A percentile compares a stretch with the other conserved stretches of the same genome.
These are phyloP conservation scores for Sporopachydermia cereana DNA, from an alignment of 1,139 yeast species.

Conservation along the genomic window DNA sequence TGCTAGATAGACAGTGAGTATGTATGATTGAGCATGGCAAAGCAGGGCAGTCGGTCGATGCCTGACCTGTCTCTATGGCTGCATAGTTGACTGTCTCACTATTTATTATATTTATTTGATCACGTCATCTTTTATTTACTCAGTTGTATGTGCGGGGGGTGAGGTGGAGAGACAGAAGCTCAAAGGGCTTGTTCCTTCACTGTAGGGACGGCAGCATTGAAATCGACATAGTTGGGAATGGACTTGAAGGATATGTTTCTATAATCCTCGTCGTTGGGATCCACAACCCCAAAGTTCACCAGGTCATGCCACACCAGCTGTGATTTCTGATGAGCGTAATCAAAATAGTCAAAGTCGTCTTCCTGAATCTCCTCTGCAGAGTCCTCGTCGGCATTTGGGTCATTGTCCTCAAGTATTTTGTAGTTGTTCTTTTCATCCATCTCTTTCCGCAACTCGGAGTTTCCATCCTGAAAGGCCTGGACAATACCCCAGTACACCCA, in stretches of 20 bases:
- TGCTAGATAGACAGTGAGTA: background rate
- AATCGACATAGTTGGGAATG: slow-evolving; percentile 8
- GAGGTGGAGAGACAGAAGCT: background rate
- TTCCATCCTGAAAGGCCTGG: slow-evolving; percentile 32
- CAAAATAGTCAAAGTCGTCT: slow-evolving; percentile 71
- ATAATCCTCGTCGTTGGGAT: slow-evolving; percentile 14
- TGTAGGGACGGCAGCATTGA: background rate
- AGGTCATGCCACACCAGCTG: slow-evolving; percentile 68
- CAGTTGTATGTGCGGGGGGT: background rate
- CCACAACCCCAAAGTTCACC: slow-evolving; percentile 45
- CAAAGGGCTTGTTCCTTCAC: background rate
- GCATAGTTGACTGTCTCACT: background rate
- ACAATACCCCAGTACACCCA: slow-evolving; percentile 94
- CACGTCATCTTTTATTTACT: background rate
- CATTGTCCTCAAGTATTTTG: slow-evolving; percentile 20
- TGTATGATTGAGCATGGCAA: background rate
- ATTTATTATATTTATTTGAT: background rate
- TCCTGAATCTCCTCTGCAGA: slow-evolving; percentile 28
- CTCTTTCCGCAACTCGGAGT: slow-evolving; percentile 29
- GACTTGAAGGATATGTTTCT: slow-evolving; percentile 18
- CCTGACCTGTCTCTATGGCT: no score
- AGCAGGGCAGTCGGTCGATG: no score
- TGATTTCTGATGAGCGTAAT: slow-evolving; percentile 66
- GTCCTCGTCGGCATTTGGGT: slow-evolving; percentile 14
- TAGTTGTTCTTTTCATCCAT: slow-evolving; percentile 37